These are phyloP conservation scores for Pseudocercospora musae DNA, from an alignment of 2,329 filamentous ascomycete species.

Conservation along the genomic window DNA sequence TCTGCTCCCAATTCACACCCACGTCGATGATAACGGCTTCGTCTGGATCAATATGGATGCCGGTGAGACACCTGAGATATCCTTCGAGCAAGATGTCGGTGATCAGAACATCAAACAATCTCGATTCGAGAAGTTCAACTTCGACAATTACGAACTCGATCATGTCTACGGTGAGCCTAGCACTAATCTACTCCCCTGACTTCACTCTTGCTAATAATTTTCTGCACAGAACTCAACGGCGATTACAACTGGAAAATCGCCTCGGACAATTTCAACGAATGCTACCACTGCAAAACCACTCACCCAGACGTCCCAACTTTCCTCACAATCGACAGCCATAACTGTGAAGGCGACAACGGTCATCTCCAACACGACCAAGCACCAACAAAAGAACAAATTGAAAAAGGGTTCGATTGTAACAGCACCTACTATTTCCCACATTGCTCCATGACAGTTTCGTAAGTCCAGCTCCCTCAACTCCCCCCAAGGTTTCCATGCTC, in stretches of 20 bases:
- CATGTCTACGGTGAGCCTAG: slow-evolving; percentile 43
- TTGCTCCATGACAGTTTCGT: slow-evolving; percentile 49
- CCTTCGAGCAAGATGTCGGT: slow-evolving; percentile 53
- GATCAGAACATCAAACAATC: slow-evolving; percentile 44
- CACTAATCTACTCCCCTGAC: too few species aligned
- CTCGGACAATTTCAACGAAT: slow-evolving; percentile 63
- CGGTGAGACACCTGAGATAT: slow-evolving; percentile 41
- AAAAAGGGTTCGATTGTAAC: slow-evolving; percentile 44
- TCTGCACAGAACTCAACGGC: slow-evolving; percentile 47
- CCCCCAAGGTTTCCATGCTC: too few species aligned
- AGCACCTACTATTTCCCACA: slow-evolving; percentile 50
- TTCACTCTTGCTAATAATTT: not conserved
- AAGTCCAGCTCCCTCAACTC: slow-evolving; percentile 29
- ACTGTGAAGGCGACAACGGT: slow-evolving; percentile 47
- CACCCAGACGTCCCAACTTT: slow-evolving; percentile 56
- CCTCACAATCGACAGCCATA: slow-evolving; percentile 54
- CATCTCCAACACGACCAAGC: slow-evolving; percentile 48
- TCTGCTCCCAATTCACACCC: slow-evolving; percentile 54
- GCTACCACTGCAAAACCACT: slow-evolving; percentile 59
- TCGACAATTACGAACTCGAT: slow-evolving; percentile 55
- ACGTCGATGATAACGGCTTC: slow-evolving; percentile 54
- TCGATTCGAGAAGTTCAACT: slow-evolving; percentile 45
- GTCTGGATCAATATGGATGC: slow-evolving; percentile 57
- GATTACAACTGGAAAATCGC: slow-evolving; percentile 59
- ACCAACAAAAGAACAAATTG: slow-evolving; percentile 48